Evolutionary conservation across 225 moss, liverwort and hornwort genomes (phyloP).

Genomic region (Asterella californica): DNA sequence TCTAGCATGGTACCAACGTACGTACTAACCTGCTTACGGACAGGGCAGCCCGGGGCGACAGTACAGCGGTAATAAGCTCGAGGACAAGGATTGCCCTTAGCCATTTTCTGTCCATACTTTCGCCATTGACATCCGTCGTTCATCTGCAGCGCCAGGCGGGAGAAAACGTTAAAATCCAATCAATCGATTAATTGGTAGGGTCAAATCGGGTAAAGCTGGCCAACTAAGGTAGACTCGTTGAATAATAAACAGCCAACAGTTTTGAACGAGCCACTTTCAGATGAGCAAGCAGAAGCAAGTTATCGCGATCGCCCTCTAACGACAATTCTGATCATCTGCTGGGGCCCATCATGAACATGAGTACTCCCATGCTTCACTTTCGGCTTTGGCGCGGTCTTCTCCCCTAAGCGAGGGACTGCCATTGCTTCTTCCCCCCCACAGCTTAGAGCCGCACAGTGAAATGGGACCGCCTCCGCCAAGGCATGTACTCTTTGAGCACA

Average conservation of each 20-base stretch:
- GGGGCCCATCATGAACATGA: neutral
- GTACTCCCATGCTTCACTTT: neutral
- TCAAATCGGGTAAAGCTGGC: no score
- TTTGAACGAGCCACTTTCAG: neutral
- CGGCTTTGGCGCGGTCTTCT: neutral
- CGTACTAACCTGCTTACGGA: slow-evolving; percentile 69
- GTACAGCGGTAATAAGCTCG: slow-evolving; percentile 78
- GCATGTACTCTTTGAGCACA: neutral
- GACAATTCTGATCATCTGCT: neutral
- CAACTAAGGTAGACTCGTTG: neutral
- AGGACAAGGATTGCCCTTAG: slow-evolving; percentile 78
- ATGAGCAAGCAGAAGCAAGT: neutral
- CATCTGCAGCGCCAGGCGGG: slow-evolving; percentile 48
- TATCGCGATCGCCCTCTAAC: neutral
- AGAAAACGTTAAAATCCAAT: no score
- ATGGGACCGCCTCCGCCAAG: neutral
- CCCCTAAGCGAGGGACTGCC: neutral
- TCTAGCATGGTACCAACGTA: no score
- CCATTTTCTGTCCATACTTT: slow-evolving; percentile 82
- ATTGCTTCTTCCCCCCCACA: neutral
- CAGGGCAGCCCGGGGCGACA: slow-evolving; percentile 70
- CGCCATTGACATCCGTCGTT: slow-evolving; percentile 78
- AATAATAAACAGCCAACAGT: neutral
- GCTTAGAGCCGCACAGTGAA: neutral
- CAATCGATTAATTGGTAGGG: no score